A percentile compares a stretch with the other conserved stretches of the same genome.
Evolutionary conservation across 495 filamentous ascomycete genomes (phyloP).

Genomic region (Penicillium macrosclerotiorum): DNA sequence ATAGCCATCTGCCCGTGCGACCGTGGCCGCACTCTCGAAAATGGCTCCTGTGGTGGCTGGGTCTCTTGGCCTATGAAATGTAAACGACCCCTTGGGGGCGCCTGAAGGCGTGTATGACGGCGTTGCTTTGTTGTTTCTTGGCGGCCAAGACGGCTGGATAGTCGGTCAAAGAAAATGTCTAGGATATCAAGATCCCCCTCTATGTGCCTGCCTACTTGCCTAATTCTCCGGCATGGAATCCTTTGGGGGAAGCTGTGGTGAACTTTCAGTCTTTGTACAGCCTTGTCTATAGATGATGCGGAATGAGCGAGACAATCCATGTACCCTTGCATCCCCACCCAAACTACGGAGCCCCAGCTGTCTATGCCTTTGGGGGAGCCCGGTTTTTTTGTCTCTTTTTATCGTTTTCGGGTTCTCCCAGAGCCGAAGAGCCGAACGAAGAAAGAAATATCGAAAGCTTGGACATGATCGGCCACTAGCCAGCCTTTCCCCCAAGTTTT

Average conservation of each 20-base stretch:
- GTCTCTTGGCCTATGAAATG: background rate
- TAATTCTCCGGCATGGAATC: too few species aligned
- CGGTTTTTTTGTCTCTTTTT: too few species aligned
- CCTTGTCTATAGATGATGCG: too few species aligned
- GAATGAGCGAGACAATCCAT: too few species aligned
- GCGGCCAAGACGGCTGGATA: background rate
- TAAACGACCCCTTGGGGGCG: background rate
- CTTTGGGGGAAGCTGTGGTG: too few species aligned
- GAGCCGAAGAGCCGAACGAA: background rate
- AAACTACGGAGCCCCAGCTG: too few species aligned
- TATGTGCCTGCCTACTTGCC: background rate
- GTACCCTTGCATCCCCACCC: too few species aligned
- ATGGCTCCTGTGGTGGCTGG: background rate
- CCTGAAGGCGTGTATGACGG: background rate
- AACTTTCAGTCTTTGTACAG: too few species aligned
- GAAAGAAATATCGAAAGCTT: background rate
- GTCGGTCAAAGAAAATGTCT: background rate
- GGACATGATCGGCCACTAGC: constrained; percentile 8
- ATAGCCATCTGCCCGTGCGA: constrained; percentile 6
- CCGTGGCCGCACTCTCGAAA: background rate
- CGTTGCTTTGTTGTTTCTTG: background rate
- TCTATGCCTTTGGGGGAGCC: too few species aligned
- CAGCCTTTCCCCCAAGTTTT: background rate
- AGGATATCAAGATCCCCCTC: background rate
- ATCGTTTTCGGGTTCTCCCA: background rate